A percentile compares a stretch with the other conserved stretches of the same genome.
Evolutionary conservation across 2,329 filamentous ascomycete genomes (phyloP).

Genomic region (Cytospora piceae): DNA sequence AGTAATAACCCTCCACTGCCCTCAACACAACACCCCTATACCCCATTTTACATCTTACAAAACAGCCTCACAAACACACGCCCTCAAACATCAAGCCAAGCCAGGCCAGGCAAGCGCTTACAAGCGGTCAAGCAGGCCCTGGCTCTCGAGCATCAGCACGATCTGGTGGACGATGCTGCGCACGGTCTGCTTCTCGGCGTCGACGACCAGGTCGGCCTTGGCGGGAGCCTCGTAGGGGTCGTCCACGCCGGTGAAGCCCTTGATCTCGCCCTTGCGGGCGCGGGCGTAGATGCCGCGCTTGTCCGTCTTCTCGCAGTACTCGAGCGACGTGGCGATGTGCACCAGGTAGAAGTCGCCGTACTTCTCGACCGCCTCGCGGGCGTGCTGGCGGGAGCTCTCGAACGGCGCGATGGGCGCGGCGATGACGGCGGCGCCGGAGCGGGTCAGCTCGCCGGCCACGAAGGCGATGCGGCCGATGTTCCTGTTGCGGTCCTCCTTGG

Average conservation of each 20-base stretch:
- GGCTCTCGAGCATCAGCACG: slow-evolving; percentile 85
- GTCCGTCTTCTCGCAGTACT: slow-evolving; percentile 94
- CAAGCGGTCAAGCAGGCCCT: slow-evolving; percentile 79
- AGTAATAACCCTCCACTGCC: not conserved
- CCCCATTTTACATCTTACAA: slow-evolving; percentile 3
- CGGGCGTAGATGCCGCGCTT: slow-evolving; percentile 86
- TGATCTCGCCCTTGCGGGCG: slow-evolving; percentile 87
- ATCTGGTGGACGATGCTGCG: slow-evolving; percentile 97
- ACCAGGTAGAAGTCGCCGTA: slow-evolving; percentile 92
- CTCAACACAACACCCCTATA: not conserved
- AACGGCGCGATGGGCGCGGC: slow-evolving; percentile 96
- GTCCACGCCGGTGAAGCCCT: slow-evolving; percentile 97
- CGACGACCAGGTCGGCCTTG: slow-evolving; percentile 83
- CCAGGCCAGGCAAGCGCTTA: slow-evolving; percentile 38
- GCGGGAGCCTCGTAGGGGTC: slow-evolving; percentile 89
- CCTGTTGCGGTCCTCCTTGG: slow-evolving; percentile 84
- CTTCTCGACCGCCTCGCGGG: slow-evolving; percentile 84
- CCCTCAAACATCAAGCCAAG: not conserved
- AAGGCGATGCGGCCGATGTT: slow-evolving; percentile 98
- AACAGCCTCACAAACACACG: not conserved
- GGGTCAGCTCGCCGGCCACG: slow-evolving; percentile 91
- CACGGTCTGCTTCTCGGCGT: slow-evolving; percentile 84
- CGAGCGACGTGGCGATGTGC: slow-evolving; percentile 90
- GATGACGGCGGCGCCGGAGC: slow-evolving; percentile 91
- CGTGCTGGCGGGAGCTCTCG: slow-evolving; percentile 74